Base-by-base conservation (phyloP, 2,329 filamentous ascomycete genomes). In the Aspergillus proliferans region DNA sequence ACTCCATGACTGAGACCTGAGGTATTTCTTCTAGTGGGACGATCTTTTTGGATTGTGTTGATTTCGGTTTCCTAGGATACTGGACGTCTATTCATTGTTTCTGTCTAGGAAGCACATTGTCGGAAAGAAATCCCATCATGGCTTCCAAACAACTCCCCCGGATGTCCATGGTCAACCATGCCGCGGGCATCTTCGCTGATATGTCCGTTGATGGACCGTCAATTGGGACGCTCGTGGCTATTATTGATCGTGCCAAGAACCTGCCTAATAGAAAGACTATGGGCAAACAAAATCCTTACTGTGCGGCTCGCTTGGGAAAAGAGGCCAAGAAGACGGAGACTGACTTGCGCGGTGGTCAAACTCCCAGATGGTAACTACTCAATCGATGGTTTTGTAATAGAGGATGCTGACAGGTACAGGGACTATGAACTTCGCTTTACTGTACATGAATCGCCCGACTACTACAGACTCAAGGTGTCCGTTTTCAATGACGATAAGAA, bases 401-500 rank as follows among this genome's bases (percentile, higher is more conserved):
- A 15, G 2, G 28, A 22, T 6, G 43, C 54, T 57, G 38, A 60
- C 43, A 47, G 28, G 18, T 55, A 22, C 63, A 98, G 93, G 93
- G 93, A 98, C 69, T 89, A 97, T 71, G 93, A 98, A 70, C 81
- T 98, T 41, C 88, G 93, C 53, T 98, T 97, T 66, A 88, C 83
- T 41, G 93, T 98, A 14, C 92, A 96, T 77, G 91, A 97, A 64
- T 96, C 90, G 14, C 85, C 90, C 15, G 93, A 98, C 71, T 98
- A 98, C 75, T 90, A 89, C 71, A 88, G 91, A 66, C 79, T 98
- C 49, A 98, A 98, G 68, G 79, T 97, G 14, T 96, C 92, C 2
- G 82, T 97, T 5, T 98, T 98, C 74, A 96, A 95, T 66, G 93
- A 98, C 63, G 93, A 98, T 72, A 97, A 96, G 75, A 94, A 87